Evolutionary conservation across 192 early-diverging fungal species (phyloP), one percentile per base, ranked within the genome.

Genomic region (Dimargaris xerosporica): DNA sequence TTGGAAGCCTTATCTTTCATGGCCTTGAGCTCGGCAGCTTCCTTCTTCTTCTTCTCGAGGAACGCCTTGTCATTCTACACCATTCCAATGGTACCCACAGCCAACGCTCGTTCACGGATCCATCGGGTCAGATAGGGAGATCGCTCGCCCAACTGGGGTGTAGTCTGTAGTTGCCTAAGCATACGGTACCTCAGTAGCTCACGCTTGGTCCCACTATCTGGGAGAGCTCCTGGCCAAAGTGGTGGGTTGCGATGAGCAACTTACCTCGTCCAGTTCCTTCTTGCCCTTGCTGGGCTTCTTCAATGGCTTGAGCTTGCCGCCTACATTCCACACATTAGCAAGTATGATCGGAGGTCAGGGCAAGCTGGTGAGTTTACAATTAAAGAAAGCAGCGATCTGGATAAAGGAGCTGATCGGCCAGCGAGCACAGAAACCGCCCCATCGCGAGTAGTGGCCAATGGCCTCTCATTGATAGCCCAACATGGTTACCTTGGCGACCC

Each of bases 241-340:
- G 34, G 3, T 7, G 34, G 2, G 34, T 39, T 39, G 3, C 7
- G 34, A 7, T 39, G 34, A 7, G 7, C 19, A 26, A n/a, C 50
- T 10, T 52, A 52, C 50, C 10, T 52, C 50, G 50, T 52, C 50
- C 0, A 52, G 3, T 0, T 52, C 50, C 28, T 52, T 52, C 19
- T 52, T 52, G 50, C 19, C 19, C 50, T 52, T 52, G 9, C 28
- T 52, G 50, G 50, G 50, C 21, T 52, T 52, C 50, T 52, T 52
- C 23, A 52, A 28, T 1, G 50, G 50, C 50, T 52, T 52, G 23
- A 52, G 28, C 28, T 52, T 52, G 28, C 50, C 50, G 10, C 50
- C 50, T 52, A 52, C 50, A 28, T 52, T 21, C 21, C 11, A 52
- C 23, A 50, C 28, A 52, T 10, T 1, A 52, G 9, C 11, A 52